Conservation (phyloP, 495 filamentous ascomycete genomes). For the Trichoderma asperelloides region DNA sequence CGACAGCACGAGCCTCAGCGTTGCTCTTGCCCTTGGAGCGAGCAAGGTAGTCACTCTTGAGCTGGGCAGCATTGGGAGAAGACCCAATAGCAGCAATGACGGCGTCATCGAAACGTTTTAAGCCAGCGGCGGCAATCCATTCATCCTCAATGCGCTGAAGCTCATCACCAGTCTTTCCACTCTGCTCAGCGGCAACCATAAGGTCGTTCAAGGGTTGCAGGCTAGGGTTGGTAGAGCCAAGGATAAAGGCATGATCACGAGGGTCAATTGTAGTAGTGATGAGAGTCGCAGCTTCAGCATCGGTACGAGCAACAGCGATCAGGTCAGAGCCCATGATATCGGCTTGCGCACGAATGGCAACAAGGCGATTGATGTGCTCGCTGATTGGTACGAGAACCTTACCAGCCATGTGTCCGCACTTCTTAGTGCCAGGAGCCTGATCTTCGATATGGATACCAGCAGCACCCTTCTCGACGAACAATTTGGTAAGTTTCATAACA, state of each 20-base stretch:
- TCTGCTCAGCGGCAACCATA: slow-evolving; percentile 76
- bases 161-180: slow-evolving; percentile 70
- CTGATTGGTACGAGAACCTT: slow-evolving; percentile 96
- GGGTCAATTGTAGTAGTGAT: slow-evolving; percentile 94
- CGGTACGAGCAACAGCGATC: slow-evolving; percentile 83
- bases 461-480: slow-evolving; percentile 94
- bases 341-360: slow-evolving; percentile 93
- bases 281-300: slow-evolving; percentile 95
- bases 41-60: slow-evolving; percentile 56
- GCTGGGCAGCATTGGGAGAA: slow-evolving; percentile 52
- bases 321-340: slow-evolving; percentile 97
- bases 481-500: slow-evolving; percentile 97
- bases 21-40: slow-evolving; percentile 72
- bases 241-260: slow-evolving; percentile 88
- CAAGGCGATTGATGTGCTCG: slow-evolving; percentile 97
- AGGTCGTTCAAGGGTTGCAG: slow-evolving; percentile 82
- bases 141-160: slow-evolving; percentile 89
- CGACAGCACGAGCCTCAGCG: slow-evolving; percentile 70
- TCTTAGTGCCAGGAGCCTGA: slow-evolving; percentile 97
- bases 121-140: slow-evolving; percentile 72
- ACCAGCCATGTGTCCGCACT: slow-evolving; percentile 98
- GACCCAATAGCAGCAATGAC: slow-evolving; percentile 68
- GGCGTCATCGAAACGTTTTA: slow-evolving; percentile 87
- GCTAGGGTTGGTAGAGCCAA: slow-evolving; percentile 77
- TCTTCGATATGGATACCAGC: slow-evolving; percentile 99